Base-by-base conservation (phyloP, 176 grass and related monocot genomes). In the Miscanthus lutarioriparius region DNA sequence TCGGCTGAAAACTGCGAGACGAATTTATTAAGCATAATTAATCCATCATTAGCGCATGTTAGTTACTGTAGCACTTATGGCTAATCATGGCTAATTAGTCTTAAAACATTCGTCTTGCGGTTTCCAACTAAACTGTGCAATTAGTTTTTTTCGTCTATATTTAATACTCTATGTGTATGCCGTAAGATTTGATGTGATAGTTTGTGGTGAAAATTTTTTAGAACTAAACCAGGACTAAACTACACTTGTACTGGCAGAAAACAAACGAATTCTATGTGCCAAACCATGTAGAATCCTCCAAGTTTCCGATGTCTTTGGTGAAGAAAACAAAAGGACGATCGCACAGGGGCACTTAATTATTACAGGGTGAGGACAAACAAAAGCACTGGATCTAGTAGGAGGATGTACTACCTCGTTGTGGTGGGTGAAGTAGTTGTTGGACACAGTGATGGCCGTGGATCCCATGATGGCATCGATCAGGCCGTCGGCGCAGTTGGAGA, bases 381-480 rank as follows among this genome's bases (percentile, higher is more conserved):
- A 72, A 7, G 17, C 8, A 48, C 22, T 67, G 74, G 79, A 83
- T 78, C 53, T 58, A 82, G 54, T 8, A 82, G 47, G 82, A 80
- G 70, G 76, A 85, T 19, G 78, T 54, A 48, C 51, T 86, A 95
- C 93, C 94, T 96, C 91, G 69, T 96, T 96, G 86, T 96, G 94
- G 86, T 93, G 91, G 61, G 91, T 93, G 84, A 96, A 93, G 87
- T 89, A 84, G 80, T 81, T 96, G 89, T 96, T 96, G 39, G 94
- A 93, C 41, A 96, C 81, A 14, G 94, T 96, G 74, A 96, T 96
- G 48, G 94, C 94, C 8, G 94, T 96, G 88, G 94, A 96, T 7
- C 94, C 94, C 91, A 93, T 93, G 85, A 96, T 83, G 59, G 94
- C 94, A 58, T 96, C 94, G 36, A 96, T 9, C n/a, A 96, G 88